Evolutionary conservation across 768 basidiomycete genomes (phyloP).

Genomic region (Naganishia randhawae): DNA sequence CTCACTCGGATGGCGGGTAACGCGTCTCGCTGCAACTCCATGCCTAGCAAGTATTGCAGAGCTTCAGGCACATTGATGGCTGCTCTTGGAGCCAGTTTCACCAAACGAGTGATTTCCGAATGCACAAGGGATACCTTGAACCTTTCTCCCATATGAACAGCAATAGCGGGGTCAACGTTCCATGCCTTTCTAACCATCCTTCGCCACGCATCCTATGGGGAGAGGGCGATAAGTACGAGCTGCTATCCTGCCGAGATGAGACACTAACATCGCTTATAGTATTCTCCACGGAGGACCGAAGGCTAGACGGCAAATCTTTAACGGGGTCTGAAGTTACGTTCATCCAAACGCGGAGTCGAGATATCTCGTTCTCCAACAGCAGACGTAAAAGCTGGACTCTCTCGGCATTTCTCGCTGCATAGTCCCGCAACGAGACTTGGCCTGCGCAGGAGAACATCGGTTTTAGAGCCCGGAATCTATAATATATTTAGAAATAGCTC

Average conservation of each 20-base stretch:
- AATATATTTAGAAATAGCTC: slow-evolving; percentile 15
- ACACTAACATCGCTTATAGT: slow-evolving; percentile 61
- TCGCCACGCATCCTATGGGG: slow-evolving; percentile 58
- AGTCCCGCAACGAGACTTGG: slow-evolving; percentile 54
- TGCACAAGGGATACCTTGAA: slow-evolving; percentile 68
- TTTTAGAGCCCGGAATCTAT: slow-evolving; percentile 6
- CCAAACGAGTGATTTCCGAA: slow-evolving; percentile 69
- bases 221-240: not conserved
- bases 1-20: slow-evolving; percentile 71
- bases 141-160: slow-evolving; percentile 77
- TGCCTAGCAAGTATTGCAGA: slow-evolving; percentile 71
- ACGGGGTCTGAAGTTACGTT: slow-evolving; percentile 77
- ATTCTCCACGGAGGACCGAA: slow-evolving; percentile 53
- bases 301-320: slow-evolving; percentile 6
- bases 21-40: slow-evolving; percentile 60
- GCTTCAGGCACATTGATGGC: slow-evolving; percentile 77
- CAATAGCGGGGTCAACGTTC: slow-evolving; percentile 77
- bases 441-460: slow-evolving; percentile 30
- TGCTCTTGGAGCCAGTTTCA: slow-evolving; percentile 66
- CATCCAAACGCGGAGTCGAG: slow-evolving; percentile 78
- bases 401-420: slow-evolving; percentile 60
- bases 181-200: slow-evolving; percentile 69
- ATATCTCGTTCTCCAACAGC: slow-evolving; percentile 86
- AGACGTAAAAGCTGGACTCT: slow-evolving; percentile 72
- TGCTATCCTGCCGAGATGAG: slow-evolving; percentile 1